Conservation (phyloP, 441 rosid genomes). For the Eutrema salsugineum region DNA sequence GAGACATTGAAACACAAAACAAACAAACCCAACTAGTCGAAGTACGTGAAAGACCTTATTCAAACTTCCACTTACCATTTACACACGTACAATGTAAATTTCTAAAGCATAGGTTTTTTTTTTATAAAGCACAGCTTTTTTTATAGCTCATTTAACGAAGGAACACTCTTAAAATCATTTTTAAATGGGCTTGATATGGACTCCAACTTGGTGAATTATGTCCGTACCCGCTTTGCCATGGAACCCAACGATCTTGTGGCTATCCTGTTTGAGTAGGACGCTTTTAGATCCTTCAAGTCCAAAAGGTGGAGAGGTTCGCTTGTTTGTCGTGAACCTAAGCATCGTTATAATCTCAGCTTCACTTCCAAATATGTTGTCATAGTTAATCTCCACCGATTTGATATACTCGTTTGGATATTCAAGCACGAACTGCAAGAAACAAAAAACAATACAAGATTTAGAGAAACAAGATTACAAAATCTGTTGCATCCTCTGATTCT, state of each 20-base stretch:
- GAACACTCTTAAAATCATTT: neutral
- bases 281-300: constrained; percentile 14
- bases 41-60: constrained; percentile 25
- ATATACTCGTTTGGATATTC: constrained; percentile 18
- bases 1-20: constrained; percentile 1
- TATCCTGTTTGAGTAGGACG: too few relatives aligned
- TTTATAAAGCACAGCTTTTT: neutral
- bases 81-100: constrained; percentile 7
- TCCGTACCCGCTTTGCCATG: too few relatives aligned
- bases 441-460: neutral
- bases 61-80: constrained; percentile 2
- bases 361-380: constrained; percentile 15
- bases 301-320: constrained; percentile 18
- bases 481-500: neutral
- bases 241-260: too few relatives aligned
- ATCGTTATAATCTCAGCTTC: constrained; percentile 7
- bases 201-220: too few relatives aligned
- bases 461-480: neutral
- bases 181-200: constrained; percentile 17
- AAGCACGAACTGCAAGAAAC: constrained; percentile 5
- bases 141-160: too few relatives aligned
- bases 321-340: constrained; percentile 23
- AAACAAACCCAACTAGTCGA: neutral
- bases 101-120: neutral
- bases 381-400: constrained; percentile 6